Base-by-base conservation (phyloP, 306 rosid genomes). In the Gleditsia sinensis region DNA sequence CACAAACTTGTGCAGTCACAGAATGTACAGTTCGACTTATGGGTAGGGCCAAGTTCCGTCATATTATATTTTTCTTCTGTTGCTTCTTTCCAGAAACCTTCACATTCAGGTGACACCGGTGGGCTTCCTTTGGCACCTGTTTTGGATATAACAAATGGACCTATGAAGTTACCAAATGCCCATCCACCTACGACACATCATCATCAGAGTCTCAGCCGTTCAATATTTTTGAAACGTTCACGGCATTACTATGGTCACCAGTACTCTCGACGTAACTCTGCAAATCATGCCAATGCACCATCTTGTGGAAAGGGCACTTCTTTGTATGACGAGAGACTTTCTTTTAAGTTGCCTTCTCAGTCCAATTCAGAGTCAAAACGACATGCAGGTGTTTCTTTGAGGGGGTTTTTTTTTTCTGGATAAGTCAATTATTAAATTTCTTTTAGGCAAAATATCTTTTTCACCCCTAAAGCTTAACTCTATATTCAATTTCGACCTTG, bases 171-270 rank as follows among this genome's bases (percentile, higher is more conserved):
- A 8, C 72, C 75, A 32, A 85, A 83, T 80, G 67, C 75, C 9
- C 84, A 78, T 73, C 83, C 87, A 72, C 50, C 78, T 24, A 67
- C 54, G 78, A 25, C 81, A 46, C 84, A 90, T 75, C 94, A 88
- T 81, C 87, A 82, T 77, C 90, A 81, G 53, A 81, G 69, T 87
- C 92, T 90, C 49, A 84, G 91, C 24, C 93, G 94, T 58, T 89
- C 97, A 19, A 63, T 83, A 28, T 86, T 87, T 72, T 73, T 92
- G 81, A 95, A 92, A 70, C 92, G 96, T 4, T 92, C 98, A 20
- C 91, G 93, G 30, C 90, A 95, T 82, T 82, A 85, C 84, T 90
- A 87, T 79, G 90, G 83, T 19, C 92, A 95, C 78, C 97, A 92
- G 37, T 95, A 95, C 79, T 87, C 93, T 67, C 89, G 97, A 19